A percentile compares a stretch with the other conserved stretches of the same genome.
Conservation (phyloP, 2,329 filamentous ascomycete genomes). For the Achaetomium macrosporum region DNA sequence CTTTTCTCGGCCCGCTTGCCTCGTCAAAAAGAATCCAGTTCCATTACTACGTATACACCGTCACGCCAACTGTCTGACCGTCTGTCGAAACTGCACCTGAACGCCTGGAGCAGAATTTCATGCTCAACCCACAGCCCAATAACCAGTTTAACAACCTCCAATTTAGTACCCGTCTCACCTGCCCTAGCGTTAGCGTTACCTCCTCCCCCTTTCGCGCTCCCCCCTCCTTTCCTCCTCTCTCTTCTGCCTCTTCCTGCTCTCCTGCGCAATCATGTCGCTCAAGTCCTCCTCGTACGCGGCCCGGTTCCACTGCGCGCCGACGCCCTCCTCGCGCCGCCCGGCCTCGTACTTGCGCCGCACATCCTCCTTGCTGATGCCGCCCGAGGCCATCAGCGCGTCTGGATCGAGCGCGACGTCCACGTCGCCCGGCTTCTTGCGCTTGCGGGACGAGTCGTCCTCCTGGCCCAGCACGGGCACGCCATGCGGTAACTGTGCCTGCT, state of each 20-base stretch:
- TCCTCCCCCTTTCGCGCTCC: constrained; percentile 49
- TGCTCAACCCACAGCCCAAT: too few relatives aligned
- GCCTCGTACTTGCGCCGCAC: constrained; percentile 74
- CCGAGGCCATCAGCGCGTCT: constrained; percentile 67
- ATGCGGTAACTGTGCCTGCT: constrained; percentile 23
- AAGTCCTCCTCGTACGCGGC: constrained; percentile 69
- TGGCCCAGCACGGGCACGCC: constrained; percentile 68
- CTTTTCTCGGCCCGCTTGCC: too few relatives aligned
- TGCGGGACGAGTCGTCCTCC: constrained; percentile 52
- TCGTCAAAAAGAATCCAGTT: too few relatives aligned
- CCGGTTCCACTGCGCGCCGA: constrained; percentile 56
- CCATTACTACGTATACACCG: too few relatives aligned
- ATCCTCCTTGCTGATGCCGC: constrained; percentile 79
- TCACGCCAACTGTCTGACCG: too few relatives aligned
- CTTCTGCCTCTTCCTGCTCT: constrained; percentile 85
- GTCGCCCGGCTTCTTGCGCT: constrained; percentile 94
- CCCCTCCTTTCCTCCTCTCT: constrained; percentile 71
- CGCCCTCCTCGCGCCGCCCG: constrained; percentile 58
- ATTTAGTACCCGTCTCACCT: neutral
- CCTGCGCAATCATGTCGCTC: constrained; percentile 91
- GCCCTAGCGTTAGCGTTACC: neutral
- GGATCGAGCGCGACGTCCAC: constrained; percentile 88
- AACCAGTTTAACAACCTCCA: too few relatives aligned
- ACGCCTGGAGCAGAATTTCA: neutral
- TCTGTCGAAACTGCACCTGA: neutral